Base-by-base conservation (phyloP, 441 rosid genomes). In the Breynia disticha region DNA sequence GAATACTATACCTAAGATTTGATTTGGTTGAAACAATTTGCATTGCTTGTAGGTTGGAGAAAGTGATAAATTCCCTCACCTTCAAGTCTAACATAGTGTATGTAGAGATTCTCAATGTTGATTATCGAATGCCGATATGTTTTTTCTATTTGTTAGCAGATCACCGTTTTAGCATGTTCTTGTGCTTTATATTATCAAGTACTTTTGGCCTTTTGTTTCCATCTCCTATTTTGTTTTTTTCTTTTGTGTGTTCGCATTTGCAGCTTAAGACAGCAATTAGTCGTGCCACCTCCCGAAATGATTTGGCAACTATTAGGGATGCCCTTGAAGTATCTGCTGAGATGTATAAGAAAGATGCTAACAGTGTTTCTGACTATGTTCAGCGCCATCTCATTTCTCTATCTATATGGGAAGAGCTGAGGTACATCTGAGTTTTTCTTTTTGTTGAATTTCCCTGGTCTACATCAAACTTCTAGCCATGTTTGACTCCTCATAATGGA, bases 281-380 rank as follows among this genome's bases (percentile, higher is more conserved):
- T 55, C 96, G 93, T 37, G 99, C 96, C 67, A 91, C 93, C 56
- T 83, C 97, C 64, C 77, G 99, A 62, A 87, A 90, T 65, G 97
- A 94, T 76, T 62, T 90, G 43, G 65, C 81, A 24, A 94, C 99
- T 47, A 72, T 94, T 62, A 82, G 81, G 71, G 96, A 90, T 61
- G 99, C 95, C 62, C 89, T 94, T 68, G 99, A 85, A 82, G 97
- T 90, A 54, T 94, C 99, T 59, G 95, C 97, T 60, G 97, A 85
- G 70, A 90, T 94, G 94, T 85, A 72, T 63, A 90, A 83, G 79
- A 94, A 73, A 78, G 97, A 90, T 61, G 75, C 75, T 66, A 90
- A 85, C 79, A 90, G 79, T 73, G 94, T 94, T 57, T 79, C 86
- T 46, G 97, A 94, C 74, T 85, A 75, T 78, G 79, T 94, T 59